Percentiles rank a stretch among this genome's conserved stretches.
Conservation (phyloP, 768 basidiomycete genomes). For the Mycena olivaceomarginata region DNA sequence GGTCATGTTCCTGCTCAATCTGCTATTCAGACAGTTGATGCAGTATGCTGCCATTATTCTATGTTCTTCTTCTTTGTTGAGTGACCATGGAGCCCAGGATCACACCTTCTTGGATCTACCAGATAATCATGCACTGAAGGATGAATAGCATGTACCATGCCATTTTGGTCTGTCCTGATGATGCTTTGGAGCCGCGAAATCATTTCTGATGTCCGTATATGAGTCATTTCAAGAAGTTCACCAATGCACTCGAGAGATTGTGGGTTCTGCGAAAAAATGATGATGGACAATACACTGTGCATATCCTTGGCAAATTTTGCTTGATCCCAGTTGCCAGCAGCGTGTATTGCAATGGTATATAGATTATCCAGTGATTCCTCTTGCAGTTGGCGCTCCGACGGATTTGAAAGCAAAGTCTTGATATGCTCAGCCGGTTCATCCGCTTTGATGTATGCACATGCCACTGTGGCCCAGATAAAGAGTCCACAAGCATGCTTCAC, state of each 20-base stretch:
- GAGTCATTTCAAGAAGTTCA: background rate
- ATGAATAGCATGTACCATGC: slow-evolving; percentile 2
- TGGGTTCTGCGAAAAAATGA: slow-evolving; percentile 16
- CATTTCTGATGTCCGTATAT: background rate
- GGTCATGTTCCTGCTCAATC: background rate
- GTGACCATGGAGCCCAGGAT: background rate
- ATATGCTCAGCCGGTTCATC: background rate
- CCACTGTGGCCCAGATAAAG: slow-evolving; percentile 26
- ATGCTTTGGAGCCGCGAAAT: slow-evolving; percentile 16
- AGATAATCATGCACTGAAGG: slow-evolving; percentile 27
- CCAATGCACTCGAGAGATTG: background rate
- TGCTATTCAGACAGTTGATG: background rate
- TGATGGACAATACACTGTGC: slow-evolving; percentile 7
- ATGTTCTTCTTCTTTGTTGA: slow-evolving; percentile 8
- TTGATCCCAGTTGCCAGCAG: slow-evolving; percentile 2
- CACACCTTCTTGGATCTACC: slow-evolving; percentile 9
- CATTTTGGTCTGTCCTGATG: background rate
- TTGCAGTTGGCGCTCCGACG: background rate
- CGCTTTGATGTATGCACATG: slow-evolving; percentile 21
- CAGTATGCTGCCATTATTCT: slow-evolving; percentile 1
- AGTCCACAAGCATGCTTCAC: slow-evolving; percentile 24
- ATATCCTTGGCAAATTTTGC: slow-evolving; percentile 13
- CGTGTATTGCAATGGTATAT: slow-evolving; percentile 11
- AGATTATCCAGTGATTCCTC: slow-evolving; percentile 16
- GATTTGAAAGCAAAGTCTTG: slow-evolving; percentile 10